A percentile compares a stretch with the other conserved stretches of the same genome.
Conservation (phyloP, 2,329 filamentous ascomycete genomes). For the Remersonia thermophila region DNA sequence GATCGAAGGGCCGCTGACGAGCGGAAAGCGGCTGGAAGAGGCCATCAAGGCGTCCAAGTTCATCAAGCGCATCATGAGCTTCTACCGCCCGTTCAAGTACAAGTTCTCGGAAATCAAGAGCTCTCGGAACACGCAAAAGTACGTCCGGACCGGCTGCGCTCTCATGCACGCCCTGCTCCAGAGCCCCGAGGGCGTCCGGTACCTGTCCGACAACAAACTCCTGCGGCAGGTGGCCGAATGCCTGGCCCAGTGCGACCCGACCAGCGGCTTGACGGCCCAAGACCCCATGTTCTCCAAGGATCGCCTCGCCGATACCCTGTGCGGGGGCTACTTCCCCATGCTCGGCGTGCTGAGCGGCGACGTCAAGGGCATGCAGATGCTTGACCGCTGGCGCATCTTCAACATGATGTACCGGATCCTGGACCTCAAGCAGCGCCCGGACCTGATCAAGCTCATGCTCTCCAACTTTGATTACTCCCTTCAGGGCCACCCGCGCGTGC, state of each 20-base stretch:
- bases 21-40: slow-evolving; percentile 84
- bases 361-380: slow-evolving; percentile 68
- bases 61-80: slow-evolving; percentile 85
- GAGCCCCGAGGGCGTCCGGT: slow-evolving; percentile 71
- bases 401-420: slow-evolving; percentile 99
- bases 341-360: slow-evolving; percentile 79
- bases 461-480: slow-evolving; percentile 87
- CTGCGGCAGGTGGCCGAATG: slow-evolving; percentile 91
- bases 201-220: slow-evolving; percentile 83
- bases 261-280: slow-evolving; percentile 63
- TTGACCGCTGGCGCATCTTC: slow-evolving; percentile 95
- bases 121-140: slow-evolving; percentile 86
- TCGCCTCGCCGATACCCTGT: slow-evolving; percentile 74
- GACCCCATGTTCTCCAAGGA: slow-evolving; percentile 82
- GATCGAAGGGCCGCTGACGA: slow-evolving; percentile 84
- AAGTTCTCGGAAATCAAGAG: slow-evolving; percentile 84
- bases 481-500: slow-evolving; percentile 77
- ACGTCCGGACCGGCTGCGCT: slow-evolving; percentile 79
- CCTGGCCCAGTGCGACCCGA: slow-evolving; percentile 84
- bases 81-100: slow-evolving; percentile 94
- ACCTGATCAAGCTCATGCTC: slow-evolving; percentile 78
- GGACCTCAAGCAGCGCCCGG: slow-evolving; percentile 78
- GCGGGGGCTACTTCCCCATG: slow-evolving; percentile 87
- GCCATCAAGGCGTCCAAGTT: slow-evolving; percentile 93
- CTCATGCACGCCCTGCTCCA: slow-evolving; percentile 78